phyloP scores from a whole-genome alignment of 352 stramenopile species.

The Pythium brachiatum region DNA sequence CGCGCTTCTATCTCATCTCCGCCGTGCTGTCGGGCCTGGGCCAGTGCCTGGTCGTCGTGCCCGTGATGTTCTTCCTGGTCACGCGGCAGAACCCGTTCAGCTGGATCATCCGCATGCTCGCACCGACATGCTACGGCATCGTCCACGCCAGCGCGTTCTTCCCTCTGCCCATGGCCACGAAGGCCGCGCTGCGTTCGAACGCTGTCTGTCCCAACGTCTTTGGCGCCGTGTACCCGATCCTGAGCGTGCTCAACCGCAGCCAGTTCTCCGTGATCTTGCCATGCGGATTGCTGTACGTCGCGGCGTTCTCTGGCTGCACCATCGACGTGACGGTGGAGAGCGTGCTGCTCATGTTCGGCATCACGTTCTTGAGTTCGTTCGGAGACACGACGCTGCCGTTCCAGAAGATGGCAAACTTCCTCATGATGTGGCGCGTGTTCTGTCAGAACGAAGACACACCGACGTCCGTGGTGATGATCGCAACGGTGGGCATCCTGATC shows the following conservation, averaged over 20 bases:
- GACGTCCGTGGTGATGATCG: constrained; percentile 38
- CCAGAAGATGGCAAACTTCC: constrained; percentile 48
- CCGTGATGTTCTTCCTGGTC: constrained; percentile 43
- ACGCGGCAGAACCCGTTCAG: constrained; percentile 54
- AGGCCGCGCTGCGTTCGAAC: constrained; percentile 46
- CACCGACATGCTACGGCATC: constrained; percentile 47
- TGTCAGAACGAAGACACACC: constrained; percentile 46
- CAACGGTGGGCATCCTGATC: constrained; percentile 41
- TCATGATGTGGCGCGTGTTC: constrained; percentile 53
- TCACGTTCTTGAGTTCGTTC: constrained; percentile 42
- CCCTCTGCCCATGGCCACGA: constrained; percentile 50
- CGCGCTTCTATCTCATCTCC: constrained; percentile 43
- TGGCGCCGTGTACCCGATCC: constrained; percentile 53
- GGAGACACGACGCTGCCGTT: constrained; percentile 46
- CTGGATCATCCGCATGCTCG: constrained; percentile 44
- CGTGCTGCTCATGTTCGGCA: constrained; percentile 41
- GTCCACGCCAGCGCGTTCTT: constrained; percentile 46
- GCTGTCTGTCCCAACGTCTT: constrained; percentile 54
- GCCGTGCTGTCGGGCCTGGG: constrained; percentile 25
- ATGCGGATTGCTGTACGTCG: constrained; percentile 46
- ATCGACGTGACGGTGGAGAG: constrained; percentile 29
- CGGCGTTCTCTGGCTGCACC: constrained; percentile 48
- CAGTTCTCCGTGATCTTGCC: constrained; percentile 45
- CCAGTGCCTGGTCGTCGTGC: constrained; percentile 45
- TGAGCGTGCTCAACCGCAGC: constrained; percentile 51